These are phyloP conservation scores for Acacia crassicarpa DNA, from an alignment of 306 rosid genomes.

Conservation along the genomic window DNA sequence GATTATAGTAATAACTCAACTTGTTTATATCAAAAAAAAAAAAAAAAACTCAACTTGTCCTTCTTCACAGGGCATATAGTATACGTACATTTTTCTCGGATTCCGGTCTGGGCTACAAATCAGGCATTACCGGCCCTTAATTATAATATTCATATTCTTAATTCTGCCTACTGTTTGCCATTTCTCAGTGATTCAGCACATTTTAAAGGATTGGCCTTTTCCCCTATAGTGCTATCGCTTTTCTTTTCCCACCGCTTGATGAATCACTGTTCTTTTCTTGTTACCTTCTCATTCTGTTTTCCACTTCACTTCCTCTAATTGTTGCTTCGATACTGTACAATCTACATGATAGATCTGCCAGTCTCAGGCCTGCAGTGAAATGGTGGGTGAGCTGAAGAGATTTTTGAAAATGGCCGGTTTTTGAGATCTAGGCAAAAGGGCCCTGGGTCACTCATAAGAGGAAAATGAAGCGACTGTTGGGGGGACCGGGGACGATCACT, in stretches of 20 bases:
- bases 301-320: background rate
- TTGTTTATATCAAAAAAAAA: no score
- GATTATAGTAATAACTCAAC: background rate
- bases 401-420: conserved; percentile 22
- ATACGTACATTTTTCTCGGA: background rate
- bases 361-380: background rate
- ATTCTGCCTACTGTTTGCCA: background rate
- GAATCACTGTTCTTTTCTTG: background rate
- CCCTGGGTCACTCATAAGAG: conserved; percentile 21
- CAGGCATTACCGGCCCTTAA: background rate
- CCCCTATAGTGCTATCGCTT: background rate
- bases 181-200: background rate
- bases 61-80: background rate
- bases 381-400: conserved; percentile 3
- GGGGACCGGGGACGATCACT: conserved; percentile 80
- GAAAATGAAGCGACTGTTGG: conserved; percentile 65
- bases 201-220: background rate
- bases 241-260: background rate
- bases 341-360: background rate
- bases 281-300: background rate
- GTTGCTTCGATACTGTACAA: background rate
- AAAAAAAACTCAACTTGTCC: background rate
- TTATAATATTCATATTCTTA: background rate
- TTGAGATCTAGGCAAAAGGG: conserved; percentile 44
- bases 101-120: background rate